phyloP scores from a whole-genome alignment of 208 protist genomes.

The Acanthamoeba castellanii region DNA sequence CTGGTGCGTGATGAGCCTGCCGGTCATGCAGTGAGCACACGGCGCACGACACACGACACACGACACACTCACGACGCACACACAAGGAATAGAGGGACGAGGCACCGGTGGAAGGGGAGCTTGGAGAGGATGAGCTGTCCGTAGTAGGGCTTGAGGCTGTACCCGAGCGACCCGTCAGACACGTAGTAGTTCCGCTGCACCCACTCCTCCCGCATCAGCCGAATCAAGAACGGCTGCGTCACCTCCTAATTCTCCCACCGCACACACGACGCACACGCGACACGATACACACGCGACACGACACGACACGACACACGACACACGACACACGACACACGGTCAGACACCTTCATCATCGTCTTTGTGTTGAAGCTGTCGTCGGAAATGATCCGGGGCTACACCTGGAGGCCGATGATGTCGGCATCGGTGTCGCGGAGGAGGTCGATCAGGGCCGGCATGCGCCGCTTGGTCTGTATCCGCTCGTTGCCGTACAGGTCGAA shows the following conservation, averaged over 20 bases:
- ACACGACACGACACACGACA: too few species aligned
- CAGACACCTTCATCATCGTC: background rate
- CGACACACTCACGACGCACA: too few species aligned
- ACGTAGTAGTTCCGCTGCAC: background rate
- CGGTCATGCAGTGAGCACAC: background rate
- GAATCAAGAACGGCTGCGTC: conserved; percentile 48
- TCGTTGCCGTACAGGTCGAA: conserved; percentile 51
- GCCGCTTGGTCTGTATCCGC: conserved; percentile 28
- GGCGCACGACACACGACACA: background rate
- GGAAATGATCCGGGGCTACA: background rate
- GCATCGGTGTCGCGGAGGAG: background rate
- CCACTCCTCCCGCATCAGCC: conserved; percentile 25
- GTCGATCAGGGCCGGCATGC: conserved; percentile 21
- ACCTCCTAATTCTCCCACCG: background rate
- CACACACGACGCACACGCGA: too few species aligned
- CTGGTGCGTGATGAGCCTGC: conserved; percentile 4
- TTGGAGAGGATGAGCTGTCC: conserved; percentile 57
- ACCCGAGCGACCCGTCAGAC: background rate
- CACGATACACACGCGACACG: too few species aligned
- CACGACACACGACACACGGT: too few species aligned
- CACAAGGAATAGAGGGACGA: background rate
- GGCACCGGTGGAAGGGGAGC: background rate
- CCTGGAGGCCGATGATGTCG: conserved; percentile 49
- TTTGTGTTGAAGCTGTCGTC: background rate
- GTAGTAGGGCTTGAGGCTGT: conserved; percentile 50